Evolutionary conservation across 2,329 filamentous ascomycete species (phyloP), one percentile per base, ranked within the genome.

Genomic region (Lasiodiplodia sp.): DNA sequence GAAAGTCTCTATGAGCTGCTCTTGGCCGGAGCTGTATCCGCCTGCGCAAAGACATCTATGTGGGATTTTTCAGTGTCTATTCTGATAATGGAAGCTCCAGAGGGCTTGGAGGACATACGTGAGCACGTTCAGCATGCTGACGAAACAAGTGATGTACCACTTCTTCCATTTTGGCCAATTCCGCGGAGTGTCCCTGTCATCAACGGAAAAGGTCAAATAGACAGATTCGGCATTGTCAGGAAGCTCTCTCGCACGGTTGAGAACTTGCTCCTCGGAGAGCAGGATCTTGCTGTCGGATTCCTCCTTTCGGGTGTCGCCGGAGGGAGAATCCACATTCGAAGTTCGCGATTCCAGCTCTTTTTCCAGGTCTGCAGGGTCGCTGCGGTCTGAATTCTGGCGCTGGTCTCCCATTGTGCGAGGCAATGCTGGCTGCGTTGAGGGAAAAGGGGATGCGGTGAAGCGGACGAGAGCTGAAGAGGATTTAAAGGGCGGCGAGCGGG

Each of bases 91-190:
- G 28, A 28, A 28, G 5, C 28, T 28, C 11, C 1, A 14, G 12
- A 37, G 16, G 12, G 5, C 5, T 12, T 25, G 23, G 12, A 37
- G 23, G 21, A 34, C 67, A 56, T 52, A 64, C 67, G 70, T 68
- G 58, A 68, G 58, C 3, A 73, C 70, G 49, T 75, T 75, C 25
- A 82, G 71, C 69, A 78, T 74, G 69, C 81, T 78, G 23, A 77
- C 78, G n/a, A 82, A 72, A 38, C 75, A 72, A 6, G 79, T 82
- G 49, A 81, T 81, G 69, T 80, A 82, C 80, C 80, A 82, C 69
- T 80, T 80, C 34, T 75, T 75, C 70, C 69, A 75, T 52, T 73
- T 75, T 2, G 78, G 75, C 79, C 80, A 83, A 55, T 81, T 77
- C 44, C 79, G 75, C 11, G 81, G 81, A 67, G 82, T 82, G 38